Evolutionary conservation across 1,139 yeast species (phyloP), one percentile per base, ranked within the genome.

Genomic region (Scheffersomyces quercinus): DNA sequence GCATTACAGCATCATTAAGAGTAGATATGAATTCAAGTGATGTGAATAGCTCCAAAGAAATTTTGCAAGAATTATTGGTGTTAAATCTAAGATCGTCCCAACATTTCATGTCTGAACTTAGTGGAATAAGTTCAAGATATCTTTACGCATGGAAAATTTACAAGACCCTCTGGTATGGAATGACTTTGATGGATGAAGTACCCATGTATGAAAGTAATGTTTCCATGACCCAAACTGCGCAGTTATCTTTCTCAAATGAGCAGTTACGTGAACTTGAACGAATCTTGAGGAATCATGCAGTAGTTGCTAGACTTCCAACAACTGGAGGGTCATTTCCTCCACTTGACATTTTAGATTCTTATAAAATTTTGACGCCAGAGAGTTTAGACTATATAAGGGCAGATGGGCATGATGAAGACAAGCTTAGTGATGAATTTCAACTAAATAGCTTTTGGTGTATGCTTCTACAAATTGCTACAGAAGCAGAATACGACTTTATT

Each of bases 341-440:
- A 8, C 40, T 41, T 10, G 41, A 42, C 29, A 28, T 38, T 8
- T 32, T 46, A 8, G 29, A 39, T 14, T 29, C 40, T 20, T 13
- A 36, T 30, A 41, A 37, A 5, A 30, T 32, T 5, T 16, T 42
- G 29, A 40, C 32, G 32, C 37, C 41, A 24, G 39, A 45, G 15
- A 31, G 35, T 8, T 24, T 32, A 3, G 37, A 38, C 7, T 13
- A 28, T 7, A 11, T 37, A 7, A 31, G 37, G n/a, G 41, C 60
- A 6, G 43, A 47, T 9, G 51, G 53, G 2, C 47, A 48, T 2
- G 40, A 43, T 1, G 55, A 52, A 7, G 43, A 65, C 2, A 50
- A 47, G 2, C 41, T 54, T 4, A 41, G 64, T 1, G 51, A 61
- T 5, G 61, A 62, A 2, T 55, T 75, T 3, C 52, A 50, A 30